A percentile compares a stretch with the other conserved stretches of the same genome.
phyloP scores from a whole-genome alignment of 257 asterid genomes.

The Lycium ferocissimum region DNA sequence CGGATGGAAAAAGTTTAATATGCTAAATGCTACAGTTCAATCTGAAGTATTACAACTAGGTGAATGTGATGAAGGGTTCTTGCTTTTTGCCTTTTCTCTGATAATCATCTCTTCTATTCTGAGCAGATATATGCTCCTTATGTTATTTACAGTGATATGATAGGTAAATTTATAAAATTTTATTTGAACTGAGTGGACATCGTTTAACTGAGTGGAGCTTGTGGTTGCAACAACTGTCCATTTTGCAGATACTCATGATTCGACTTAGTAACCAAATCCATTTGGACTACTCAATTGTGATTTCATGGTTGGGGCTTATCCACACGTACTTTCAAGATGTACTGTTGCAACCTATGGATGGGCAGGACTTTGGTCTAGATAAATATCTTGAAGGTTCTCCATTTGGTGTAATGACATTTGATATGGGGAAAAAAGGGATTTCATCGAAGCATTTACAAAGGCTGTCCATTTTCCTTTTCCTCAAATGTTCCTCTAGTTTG shows the following conservation, averaged over 20 bases:
- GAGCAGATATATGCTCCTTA: neutral
- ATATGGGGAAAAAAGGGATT: conserved; percentile 45
- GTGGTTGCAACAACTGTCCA: neutral
- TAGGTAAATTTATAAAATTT: neutral
- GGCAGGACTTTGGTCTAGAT: conserved; percentile 43
- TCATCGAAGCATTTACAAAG: conserved; percentile 70
- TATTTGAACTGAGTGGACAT: conserved; percentile 6
- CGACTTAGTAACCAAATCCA: conserved; percentile 58
- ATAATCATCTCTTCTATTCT: neutral
- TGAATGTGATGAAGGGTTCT: neutral
- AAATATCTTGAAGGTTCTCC: conserved; percentile 78
- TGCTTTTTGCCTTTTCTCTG: neutral
- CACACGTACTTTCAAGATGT: conserved; percentile 70
- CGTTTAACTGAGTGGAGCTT: conserved; percentile 12
- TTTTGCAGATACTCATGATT: conserved; percentile 71
- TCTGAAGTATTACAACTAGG: neutral
- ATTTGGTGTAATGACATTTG: conserved; percentile 53
- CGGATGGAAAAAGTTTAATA: neutral
- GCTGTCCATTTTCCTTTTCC: conserved; percentile 69
- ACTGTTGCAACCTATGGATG: conserved; percentile 57
- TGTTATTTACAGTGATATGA: neutral
- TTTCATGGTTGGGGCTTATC: conserved; percentile 67
- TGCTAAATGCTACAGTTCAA: neutral
- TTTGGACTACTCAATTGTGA: conserved; percentile 50
- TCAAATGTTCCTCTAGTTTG: conserved; percentile 67